These are phyloP conservation scores for Sparassis latifolia DNA, from an alignment of 1,284 basidiomycete species.

Conservation along the genomic window DNA sequence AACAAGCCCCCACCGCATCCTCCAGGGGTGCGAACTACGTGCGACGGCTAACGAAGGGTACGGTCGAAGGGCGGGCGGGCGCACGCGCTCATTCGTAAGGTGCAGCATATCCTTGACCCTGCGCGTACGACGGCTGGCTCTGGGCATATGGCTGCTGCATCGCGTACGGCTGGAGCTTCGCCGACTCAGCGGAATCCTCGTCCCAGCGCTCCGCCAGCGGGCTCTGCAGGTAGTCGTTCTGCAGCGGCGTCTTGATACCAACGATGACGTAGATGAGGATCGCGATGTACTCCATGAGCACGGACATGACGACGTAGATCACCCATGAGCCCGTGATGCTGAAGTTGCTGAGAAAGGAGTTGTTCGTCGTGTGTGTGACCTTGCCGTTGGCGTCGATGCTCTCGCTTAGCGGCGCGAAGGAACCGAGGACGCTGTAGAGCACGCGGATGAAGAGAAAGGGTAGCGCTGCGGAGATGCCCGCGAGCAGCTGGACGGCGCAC, in stretches of 20 bases:
- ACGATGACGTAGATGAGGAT: slow-evolving; percentile 42
- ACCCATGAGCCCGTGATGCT: slow-evolving; percentile 49
- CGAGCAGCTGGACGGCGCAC: slow-evolving; percentile 36
- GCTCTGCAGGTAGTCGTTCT: slow-evolving; percentile 22
- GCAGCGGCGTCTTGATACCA: slow-evolving; percentile 24
- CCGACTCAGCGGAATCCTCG: background rate
- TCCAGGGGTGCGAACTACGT: too few species aligned
- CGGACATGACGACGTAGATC: slow-evolving; percentile 46
- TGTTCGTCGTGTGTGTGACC: slow-evolving; percentile 3
- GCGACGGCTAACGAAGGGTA: too few species aligned
- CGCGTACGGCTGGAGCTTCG: slow-evolving; percentile 1
- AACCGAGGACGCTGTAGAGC: slow-evolving; percentile 45
- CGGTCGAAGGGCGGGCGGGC: too few species aligned
- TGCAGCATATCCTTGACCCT: too few species aligned
- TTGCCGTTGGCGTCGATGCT: slow-evolving; percentile 9
- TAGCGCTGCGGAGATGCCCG: slow-evolving; percentile 43
- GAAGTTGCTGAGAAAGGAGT: slow-evolving; percentile 36
- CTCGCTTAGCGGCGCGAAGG: slow-evolving; percentile 27
- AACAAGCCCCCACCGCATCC: too few species aligned
- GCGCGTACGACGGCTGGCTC: background rate
- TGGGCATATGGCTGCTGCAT: background rate
- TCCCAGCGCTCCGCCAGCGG: background rate
- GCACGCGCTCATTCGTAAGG: too few species aligned
- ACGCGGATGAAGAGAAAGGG: slow-evolving; percentile 55
- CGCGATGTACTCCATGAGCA: slow-evolving; percentile 52